Evolutionary conservation across 352 stramenopile species (phyloP).

Genomic region (Aphanomyces astaci): DNA sequence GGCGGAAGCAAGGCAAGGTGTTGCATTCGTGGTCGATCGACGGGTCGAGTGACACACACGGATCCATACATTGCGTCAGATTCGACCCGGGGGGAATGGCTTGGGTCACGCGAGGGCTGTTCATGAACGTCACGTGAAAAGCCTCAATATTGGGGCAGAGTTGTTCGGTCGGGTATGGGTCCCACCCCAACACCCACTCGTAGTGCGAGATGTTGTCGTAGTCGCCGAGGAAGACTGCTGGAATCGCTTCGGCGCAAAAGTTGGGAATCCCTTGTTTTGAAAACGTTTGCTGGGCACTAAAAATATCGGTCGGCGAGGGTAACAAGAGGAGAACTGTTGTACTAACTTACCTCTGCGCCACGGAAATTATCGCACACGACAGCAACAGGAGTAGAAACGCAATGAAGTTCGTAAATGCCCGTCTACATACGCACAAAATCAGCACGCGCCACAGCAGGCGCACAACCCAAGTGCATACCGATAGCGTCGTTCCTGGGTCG

Average conservation of each 20-base stretch:
- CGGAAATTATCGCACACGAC: constrained; percentile 70
- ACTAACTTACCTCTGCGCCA: constrained; percentile 38
- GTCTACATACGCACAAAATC: background rate
- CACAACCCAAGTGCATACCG: constrained; percentile 23
- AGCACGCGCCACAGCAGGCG: background rate
- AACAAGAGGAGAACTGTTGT: background rate
- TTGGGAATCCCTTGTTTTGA: constrained; percentile 1
- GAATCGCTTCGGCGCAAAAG: constrained; percentile 20
- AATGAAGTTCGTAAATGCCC: constrained; percentile 61
- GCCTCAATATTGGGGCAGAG: background rate
- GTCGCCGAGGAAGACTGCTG: constrained; percentile 7
- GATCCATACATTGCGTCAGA: constrained; percentile 38
- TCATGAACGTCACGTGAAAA: constrained; percentile 8
- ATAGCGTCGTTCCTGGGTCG: constrained; percentile 44
- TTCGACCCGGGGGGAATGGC: background rate
- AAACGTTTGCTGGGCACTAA: constrained; percentile 14
- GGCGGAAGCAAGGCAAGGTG: constrained; percentile 60
- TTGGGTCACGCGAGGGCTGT: background rate
- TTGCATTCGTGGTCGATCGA: constrained; percentile 39
- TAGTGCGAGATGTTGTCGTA: constrained; percentile 5
- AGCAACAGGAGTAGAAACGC: constrained; percentile 69
- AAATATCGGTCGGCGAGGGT: too few relatives aligned
- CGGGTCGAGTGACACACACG: constrained; percentile 35
- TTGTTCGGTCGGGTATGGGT: background rate
- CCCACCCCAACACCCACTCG: constrained; percentile 7